Conservation (phyloP, 129 eudicot genomes). For the Helichrysum umbraculigerum region DNA sequence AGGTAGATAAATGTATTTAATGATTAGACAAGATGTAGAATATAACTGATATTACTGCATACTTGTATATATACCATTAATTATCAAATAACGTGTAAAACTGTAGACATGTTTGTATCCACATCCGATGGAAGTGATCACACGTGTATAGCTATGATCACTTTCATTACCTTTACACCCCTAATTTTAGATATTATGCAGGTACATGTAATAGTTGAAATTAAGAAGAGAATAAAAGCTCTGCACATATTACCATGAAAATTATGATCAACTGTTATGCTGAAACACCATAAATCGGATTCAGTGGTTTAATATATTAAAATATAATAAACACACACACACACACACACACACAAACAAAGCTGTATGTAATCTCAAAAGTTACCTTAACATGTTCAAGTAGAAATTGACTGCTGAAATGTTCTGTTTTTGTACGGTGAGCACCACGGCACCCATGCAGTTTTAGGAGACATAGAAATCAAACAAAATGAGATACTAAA, state of each 20-base stretch:
- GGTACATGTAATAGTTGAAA: not conserved
- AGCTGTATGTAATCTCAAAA: not conserved
- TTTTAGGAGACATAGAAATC: slow-evolving; percentile 41
- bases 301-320: not conserved
- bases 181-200: not conserved
- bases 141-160: not conserved
- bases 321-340: not conserved
- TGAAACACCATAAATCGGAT: not conserved
- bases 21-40: not conserved
- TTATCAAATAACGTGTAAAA: not conserved
- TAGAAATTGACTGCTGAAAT: slow-evolving; percentile 71
- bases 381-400: slow-evolving; percentile 59
- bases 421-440: slow-evolving; percentile 87
- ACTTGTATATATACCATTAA: not conserved
- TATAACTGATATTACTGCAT: not conserved
- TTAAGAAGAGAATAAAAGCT: not conserved
- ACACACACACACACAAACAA: no score
- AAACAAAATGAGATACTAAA: slow-evolving; percentile 21
- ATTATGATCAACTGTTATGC: not conserved
- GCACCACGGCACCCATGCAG: slow-evolving; percentile 84
- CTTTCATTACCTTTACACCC: not conserved
- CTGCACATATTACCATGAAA: not conserved
- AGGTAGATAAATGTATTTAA: no score
- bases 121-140: not conserved
- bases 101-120: not conserved